Percentiles rank a stretch among this genome's conserved stretches.
These are phyloP conservation scores for Raphanus hybrid DNA, from an alignment of 441 rosid genomes.

Conservation along the genomic window DNA sequence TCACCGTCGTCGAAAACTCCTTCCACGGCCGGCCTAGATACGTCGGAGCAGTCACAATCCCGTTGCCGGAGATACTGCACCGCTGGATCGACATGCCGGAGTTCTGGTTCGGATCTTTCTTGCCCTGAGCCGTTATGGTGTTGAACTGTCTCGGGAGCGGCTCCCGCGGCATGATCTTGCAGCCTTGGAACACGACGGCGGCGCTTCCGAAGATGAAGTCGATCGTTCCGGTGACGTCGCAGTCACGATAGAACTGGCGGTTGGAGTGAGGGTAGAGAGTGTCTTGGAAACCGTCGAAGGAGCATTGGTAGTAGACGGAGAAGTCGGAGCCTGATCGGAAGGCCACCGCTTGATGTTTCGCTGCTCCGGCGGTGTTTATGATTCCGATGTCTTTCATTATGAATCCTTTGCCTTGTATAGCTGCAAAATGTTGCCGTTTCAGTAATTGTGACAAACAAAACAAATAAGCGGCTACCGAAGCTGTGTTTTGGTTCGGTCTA, in stretches of 20 bases:
- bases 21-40: slow-evolving; percentile 95
- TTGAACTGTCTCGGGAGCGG: slow-evolving; percentile 63
- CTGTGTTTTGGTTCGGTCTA: too few relatives aligned
- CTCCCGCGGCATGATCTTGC: slow-evolving; percentile 72
- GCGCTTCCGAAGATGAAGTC: slow-evolving; percentile 86
- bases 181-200: slow-evolving; percentile 63
- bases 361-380: slow-evolving; percentile 75
- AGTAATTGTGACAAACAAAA: not conserved
- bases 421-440: too few relatives aligned
- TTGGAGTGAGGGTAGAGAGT: slow-evolving; percentile 78
- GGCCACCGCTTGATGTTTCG: slow-evolving; percentile 84
- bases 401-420: too few relatives aligned
- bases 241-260: slow-evolving; percentile 76
- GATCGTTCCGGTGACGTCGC: slow-evolving; percentile 70
- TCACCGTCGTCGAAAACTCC: slow-evolving; percentile 70
- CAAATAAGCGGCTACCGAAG: not conserved
- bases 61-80: slow-evolving; percentile 58
- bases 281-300: slow-evolving; percentile 68
- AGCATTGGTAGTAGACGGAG: slow-evolving; percentile 59
- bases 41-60: slow-evolving; percentile 63
- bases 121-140: slow-evolving; percentile 87
- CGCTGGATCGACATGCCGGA: slow-evolving; percentile 84
- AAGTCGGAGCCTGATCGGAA: slow-evolving; percentile 75
- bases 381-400: slow-evolving; percentile 65
- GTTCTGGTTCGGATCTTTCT: slow-evolving; percentile 77